Conservation (phyloP, 768 basidiomycete genomes). For the Phanerochaete carnosa region DNA sequence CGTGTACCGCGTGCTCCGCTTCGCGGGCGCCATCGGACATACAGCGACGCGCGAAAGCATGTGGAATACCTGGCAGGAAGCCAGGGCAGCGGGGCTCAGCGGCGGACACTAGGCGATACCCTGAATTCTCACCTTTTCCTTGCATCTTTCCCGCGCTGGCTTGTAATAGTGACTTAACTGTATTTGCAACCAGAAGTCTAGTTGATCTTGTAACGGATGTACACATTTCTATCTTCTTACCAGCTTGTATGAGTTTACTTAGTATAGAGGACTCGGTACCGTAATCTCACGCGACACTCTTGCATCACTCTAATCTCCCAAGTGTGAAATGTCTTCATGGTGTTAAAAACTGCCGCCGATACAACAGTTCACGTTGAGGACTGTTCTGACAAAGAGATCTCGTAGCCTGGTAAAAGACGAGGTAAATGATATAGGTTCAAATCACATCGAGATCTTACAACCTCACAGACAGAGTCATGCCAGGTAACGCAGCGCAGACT, state of each 20-base stretch:
- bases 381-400: no score
- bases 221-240: not conserved
- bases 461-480: no score
- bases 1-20: constrained; percentile 39
- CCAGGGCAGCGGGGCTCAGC: not conserved
- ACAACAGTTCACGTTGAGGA: no score
- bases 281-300: not conserved
- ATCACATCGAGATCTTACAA: no score
- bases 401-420: no score
- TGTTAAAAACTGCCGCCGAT: no score
- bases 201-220: not conserved
- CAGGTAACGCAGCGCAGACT: no score
- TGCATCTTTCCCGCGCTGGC: no score
- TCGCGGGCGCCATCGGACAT: constrained; percentile 17
- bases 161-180: no score
- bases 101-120: not conserved
- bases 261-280: not conserved
- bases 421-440: no score
- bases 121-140: not conserved
- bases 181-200: no score
- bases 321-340: not conserved
- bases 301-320: not conserved
- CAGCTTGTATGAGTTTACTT: not conserved
- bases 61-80: constrained; percentile 23
- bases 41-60: constrained; percentile 15